These are phyloP conservation scores for Closterium sp. DNA, from an alignment of 139 green algal genomes.

Conservation along the genomic window DNA sequence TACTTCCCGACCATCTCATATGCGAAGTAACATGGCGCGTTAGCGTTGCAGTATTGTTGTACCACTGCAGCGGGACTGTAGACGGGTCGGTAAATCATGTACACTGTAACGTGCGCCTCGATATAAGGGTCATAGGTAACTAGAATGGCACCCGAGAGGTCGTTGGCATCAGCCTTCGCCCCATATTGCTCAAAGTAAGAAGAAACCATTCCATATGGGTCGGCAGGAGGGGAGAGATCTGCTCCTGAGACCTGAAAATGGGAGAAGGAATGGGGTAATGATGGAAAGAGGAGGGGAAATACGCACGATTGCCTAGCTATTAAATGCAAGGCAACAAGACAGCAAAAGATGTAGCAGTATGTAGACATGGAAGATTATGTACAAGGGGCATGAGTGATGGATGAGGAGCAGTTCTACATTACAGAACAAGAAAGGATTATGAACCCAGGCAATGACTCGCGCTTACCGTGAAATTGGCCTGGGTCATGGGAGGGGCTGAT, in stretches of 20 bases:
- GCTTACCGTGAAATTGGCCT: neutral
- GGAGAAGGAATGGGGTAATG: too few relatives aligned
- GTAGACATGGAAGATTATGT: too few relatives aligned
- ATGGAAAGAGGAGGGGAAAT: too few relatives aligned
- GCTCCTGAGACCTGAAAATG: too few relatives aligned
- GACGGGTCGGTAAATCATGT: neutral
- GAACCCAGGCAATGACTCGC: too few relatives aligned
- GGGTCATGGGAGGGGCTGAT: neutral
- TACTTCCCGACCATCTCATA: neutral
- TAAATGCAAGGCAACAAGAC: too few relatives aligned
- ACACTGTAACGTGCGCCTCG: neutral
- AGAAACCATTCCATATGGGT: neutral
- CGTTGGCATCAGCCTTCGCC: neutral
- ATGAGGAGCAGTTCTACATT: too few relatives aligned
- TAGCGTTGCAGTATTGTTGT: neutral
- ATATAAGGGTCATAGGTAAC: neutral
- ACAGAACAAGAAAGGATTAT: neutral
- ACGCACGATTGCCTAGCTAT: too few relatives aligned
- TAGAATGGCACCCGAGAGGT: neutral
- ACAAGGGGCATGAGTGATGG: too few relatives aligned
- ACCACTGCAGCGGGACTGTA: neutral
- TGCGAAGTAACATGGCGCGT: neutral
- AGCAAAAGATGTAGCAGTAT: too few relatives aligned
- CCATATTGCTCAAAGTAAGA: neutral
- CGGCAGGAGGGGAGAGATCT: neutral